Evolutionary conservation across 345 rosid genomes (phyloP).

Genomic region (Citrus trifoliata): DNA sequence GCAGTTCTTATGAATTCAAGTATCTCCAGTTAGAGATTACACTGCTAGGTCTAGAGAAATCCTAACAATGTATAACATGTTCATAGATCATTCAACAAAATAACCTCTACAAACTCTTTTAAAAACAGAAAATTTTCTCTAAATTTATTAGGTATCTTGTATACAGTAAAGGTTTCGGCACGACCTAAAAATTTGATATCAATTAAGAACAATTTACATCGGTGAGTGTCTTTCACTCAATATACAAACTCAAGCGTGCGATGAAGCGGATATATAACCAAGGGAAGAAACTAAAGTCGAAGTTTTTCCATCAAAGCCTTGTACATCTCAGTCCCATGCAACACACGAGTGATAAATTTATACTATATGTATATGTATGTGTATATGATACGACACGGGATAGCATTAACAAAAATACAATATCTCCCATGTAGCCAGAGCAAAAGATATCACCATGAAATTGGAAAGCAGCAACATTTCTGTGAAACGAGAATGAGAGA

Average conservation of each 20-base stretch:
- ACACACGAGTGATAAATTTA: neutral
- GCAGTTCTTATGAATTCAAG: too few relatives aligned
- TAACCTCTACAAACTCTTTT: neutral
- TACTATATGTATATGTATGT: neutral
- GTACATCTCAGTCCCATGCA: neutral
- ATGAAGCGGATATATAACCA: neutral
- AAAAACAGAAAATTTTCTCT: neutral
- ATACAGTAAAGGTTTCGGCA: neutral
- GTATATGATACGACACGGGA: neutral
- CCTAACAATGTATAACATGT: neutral
- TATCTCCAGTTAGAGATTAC: neutral
- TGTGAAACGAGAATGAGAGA: neutral
- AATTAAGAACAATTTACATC: neutral
- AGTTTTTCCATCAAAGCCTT: neutral
- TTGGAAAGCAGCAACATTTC: constrained; percentile 15
- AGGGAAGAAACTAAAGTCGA: neutral
- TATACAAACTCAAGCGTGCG: neutral
- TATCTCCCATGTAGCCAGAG: neutral
- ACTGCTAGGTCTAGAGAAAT: too few relatives aligned
- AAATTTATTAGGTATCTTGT: neutral
- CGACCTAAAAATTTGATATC: neutral
- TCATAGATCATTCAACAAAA: neutral
- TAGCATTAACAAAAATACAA: neutral
- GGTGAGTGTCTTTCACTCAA: neutral
- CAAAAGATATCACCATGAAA: neutral